Evolutionary conservation across 129 eudicot species (phyloP).

Genomic region (Smallanthus sonchifolius): DNA sequence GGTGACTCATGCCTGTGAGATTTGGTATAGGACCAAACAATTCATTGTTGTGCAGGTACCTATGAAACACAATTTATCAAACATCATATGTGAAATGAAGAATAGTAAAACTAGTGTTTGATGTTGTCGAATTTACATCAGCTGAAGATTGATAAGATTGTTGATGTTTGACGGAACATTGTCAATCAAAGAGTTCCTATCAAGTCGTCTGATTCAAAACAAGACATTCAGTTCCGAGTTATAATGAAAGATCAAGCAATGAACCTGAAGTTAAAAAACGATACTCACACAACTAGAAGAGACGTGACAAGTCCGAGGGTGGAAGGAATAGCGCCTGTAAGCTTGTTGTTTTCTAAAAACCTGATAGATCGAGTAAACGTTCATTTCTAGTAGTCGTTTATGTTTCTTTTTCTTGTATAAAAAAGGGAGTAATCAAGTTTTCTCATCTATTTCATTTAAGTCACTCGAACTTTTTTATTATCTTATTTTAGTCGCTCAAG

Average conservation of each 20-base stretch:
- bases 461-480: neutral
- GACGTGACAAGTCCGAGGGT: constrained; percentile 32
- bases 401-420: too few species aligned
- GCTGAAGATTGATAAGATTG: constrained; percentile 23
- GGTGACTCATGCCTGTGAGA: constrained; percentile 38
- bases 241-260: neutral
- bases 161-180: constrained; percentile 38
- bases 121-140: constrained; percentile 22
- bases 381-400: neutral
- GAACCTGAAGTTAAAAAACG: neutral
- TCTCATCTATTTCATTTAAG: too few species aligned
- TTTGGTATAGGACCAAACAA: constrained; percentile 41
- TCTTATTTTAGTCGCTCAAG: too few species aligned
- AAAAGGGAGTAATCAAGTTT: too few species aligned
- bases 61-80: neutral
- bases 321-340: constrained; percentile 42
- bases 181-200: constrained; percentile 34
- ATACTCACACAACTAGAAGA: constrained; percentile 46
- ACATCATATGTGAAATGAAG: neutral
- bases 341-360: constrained; percentile 32
- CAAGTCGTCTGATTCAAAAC: constrained; percentile 32
- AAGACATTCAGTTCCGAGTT: neutral
- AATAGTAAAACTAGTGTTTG: neutral
- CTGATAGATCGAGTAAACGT: constrained; percentile 20
- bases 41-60: constrained; percentile 40